Conservation (phyloP, 352 stramenopile genomes). For the Globisporangium sylvaticum region DNA sequence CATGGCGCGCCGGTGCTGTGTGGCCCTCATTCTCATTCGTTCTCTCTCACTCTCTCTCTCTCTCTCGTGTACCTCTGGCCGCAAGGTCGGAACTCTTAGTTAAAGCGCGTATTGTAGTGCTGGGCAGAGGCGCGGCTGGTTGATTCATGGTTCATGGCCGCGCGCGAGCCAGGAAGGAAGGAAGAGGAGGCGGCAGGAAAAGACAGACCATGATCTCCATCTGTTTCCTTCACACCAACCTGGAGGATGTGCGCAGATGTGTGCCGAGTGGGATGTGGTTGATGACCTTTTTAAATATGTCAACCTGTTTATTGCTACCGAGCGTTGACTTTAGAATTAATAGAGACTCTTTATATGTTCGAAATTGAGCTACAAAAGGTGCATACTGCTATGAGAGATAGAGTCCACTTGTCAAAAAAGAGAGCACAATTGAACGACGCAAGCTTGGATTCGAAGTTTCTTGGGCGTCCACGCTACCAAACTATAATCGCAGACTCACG, state of each 20-base stretch:
- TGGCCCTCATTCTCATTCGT: not conserved
- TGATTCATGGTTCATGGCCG: not conserved
- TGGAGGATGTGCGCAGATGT: not conserved
- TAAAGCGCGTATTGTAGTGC: not conserved
- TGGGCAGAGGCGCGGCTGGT: not conserved
- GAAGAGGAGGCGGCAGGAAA: not conserved
- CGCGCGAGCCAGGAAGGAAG: not conserved
- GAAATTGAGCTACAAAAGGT: not conserved
- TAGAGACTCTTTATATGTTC: not conserved
- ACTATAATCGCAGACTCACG: not conserved
- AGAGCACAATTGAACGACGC: not conserved
- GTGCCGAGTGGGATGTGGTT: not conserved
- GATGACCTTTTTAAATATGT: not conserved
- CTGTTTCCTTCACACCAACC: not conserved
- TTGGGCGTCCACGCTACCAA: not conserved
- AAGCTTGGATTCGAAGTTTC: not conserved
- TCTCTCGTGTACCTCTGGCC: not conserved
- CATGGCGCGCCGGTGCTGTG: not conserved
- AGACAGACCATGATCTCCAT: constrained; percentile 1
- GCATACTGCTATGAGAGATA: not conserved
- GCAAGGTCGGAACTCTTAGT: not conserved
- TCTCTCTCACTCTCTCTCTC: not conserved
- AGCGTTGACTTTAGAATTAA: too few relatives aligned
- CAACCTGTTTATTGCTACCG: too few relatives aligned
- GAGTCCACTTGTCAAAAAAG: not conserved